Evolutionary conservation across 1,139 yeast genomes (phyloP).

Genomic region (Saccharomycopsis hybrid): DNA sequence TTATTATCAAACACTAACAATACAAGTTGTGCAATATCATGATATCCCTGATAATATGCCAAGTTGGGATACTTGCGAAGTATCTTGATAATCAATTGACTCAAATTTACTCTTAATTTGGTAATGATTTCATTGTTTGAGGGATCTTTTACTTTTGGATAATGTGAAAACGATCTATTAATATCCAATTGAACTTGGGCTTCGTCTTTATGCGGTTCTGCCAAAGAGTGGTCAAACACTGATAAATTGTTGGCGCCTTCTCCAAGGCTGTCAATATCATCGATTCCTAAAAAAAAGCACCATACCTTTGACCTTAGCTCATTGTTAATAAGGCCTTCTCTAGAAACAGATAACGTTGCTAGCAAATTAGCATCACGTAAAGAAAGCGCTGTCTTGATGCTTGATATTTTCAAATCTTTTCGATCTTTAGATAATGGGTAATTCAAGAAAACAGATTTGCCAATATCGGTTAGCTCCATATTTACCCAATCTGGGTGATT

Average conservation of each 20-base stretch:
- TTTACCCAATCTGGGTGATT: slow-evolving; percentile 17
- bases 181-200: slow-evolving; percentile 76
- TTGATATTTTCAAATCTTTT: slow-evolving; percentile 35
- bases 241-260: slow-evolving; percentile 7
- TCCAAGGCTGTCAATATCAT: not conserved
- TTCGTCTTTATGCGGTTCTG: slow-evolving; percentile 59
- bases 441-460: slow-evolving; percentile 43
- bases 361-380: slow-evolving; percentile 30
- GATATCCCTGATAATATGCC: slow-evolving; percentile 87
- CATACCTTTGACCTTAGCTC: slow-evolving; percentile 39
- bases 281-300: slow-evolving; percentile 36
- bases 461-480: slow-evolving; percentile 28
- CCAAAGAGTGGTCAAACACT: slow-evolving; percentile 19
- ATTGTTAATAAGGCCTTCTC: slow-evolving; percentile 44
- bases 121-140: slow-evolving; percentile 22
- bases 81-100: slow-evolving; percentile 45
- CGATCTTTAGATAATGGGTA: slow-evolving; percentile 38
- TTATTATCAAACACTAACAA: slow-evolving; percentile 40
- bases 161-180: slow-evolving; percentile 55
- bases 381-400: slow-evolving; percentile 36
- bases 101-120: slow-evolving; percentile 37
- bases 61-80: slow-evolving; percentile 56
- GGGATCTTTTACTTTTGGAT: slow-evolving; percentile 25
- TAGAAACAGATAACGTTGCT: slow-evolving; percentile 35
- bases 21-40: slow-evolving; percentile 75